phyloP scores from a whole-genome alignment of 2,329 filamentous ascomycete species.

The Cytospora paraplurivora region DNA sequence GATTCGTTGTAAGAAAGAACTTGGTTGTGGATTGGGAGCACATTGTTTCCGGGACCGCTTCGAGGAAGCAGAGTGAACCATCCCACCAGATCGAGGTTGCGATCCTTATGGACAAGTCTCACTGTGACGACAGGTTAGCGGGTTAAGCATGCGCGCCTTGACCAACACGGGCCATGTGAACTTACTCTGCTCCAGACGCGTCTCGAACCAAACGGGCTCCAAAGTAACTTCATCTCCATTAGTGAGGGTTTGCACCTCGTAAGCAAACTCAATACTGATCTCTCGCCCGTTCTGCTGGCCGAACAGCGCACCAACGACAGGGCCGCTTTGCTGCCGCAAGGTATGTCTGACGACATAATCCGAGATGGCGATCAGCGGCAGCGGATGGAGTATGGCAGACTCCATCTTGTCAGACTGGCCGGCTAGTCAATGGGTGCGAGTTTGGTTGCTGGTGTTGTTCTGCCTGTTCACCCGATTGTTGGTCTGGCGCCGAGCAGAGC shows the following conservation, averaged over 20 bases:
- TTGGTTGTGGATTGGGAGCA: constrained; percentile 75
- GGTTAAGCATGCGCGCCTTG: neutral
- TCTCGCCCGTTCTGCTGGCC: constrained; percentile 89
- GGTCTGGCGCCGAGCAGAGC: neutral
- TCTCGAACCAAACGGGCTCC: constrained; percentile 71
- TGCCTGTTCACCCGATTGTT: neutral
- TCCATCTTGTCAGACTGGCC: constrained; percentile 17
- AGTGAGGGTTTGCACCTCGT: constrained; percentile 68
- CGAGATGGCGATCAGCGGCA: constrained; percentile 93
- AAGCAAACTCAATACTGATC: constrained; percentile 90
- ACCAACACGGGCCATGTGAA: constrained; percentile 23
- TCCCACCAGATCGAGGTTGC: constrained; percentile 82
- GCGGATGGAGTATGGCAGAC: constrained; percentile 72
- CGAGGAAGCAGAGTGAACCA: constrained; percentile 83
- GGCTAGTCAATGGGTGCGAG: neutral
- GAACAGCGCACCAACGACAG: constrained; percentile 83
- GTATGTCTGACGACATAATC: constrained; percentile 94
- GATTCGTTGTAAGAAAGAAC: constrained; percentile 82
- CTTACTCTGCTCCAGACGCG: constrained; percentile 83
- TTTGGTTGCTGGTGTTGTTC: neutral
- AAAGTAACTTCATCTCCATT: constrained; percentile 62
- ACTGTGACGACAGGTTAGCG: constrained; percentile 52
- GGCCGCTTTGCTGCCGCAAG: constrained; percentile 72
- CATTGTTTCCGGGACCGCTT: constrained; percentile 69
- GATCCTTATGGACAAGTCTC: constrained; percentile 83